Conservation (phyloP, 1,284 basidiomycete species). For the Tilletia horrida region DNA sequence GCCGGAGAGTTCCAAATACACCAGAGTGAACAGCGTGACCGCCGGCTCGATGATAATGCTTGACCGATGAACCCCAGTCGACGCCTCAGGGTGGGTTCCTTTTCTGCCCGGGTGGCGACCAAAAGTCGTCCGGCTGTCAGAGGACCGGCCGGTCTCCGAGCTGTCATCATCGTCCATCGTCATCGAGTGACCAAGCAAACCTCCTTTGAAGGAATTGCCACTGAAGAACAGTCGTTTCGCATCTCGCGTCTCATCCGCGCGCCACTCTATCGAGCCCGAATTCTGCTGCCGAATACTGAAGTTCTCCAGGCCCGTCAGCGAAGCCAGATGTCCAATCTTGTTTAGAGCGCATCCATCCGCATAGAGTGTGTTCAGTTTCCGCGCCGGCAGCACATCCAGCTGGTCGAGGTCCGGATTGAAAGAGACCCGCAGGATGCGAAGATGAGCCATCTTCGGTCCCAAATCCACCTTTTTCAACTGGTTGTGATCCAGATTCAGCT, state of each 20-base stretch:
- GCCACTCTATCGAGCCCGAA: constrained; percentile 62
- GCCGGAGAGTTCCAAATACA: constrained; percentile 87
- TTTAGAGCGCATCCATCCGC: constrained; percentile 78
- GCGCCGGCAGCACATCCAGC: constrained; percentile 68
- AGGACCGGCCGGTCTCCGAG: constrained; percentile 16
- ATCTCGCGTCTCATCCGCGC: constrained; percentile 74
- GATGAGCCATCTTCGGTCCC: constrained; percentile 33
- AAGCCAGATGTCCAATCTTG: constrained; percentile 58
- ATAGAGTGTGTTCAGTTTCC: constrained; percentile 81
- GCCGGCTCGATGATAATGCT: not conserved
- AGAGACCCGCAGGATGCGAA: constrained; percentile 77
- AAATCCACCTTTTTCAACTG: constrained; percentile 62
- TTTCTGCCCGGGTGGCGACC: not conserved
- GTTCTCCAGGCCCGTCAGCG: constrained; percentile 74
- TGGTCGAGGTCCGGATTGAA: constrained; percentile 68
- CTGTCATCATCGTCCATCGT: not conserved
- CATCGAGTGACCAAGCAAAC: not conserved
- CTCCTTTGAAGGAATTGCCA: constrained; percentile 62
- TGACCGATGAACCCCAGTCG: not conserved
- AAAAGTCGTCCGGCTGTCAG: not conserved
- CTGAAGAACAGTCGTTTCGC: constrained; percentile 90
- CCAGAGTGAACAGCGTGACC: constrained; percentile 68
- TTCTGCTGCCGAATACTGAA: constrained; percentile 83
- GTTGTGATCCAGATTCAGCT: constrained; percentile 76
- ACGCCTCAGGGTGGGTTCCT: not conserved